A percentile compares a stretch with the other conserved stretches of the same genome.
Conservation (phyloP, 148 eudicot species). For the Rhododendron vialii region DNA sequence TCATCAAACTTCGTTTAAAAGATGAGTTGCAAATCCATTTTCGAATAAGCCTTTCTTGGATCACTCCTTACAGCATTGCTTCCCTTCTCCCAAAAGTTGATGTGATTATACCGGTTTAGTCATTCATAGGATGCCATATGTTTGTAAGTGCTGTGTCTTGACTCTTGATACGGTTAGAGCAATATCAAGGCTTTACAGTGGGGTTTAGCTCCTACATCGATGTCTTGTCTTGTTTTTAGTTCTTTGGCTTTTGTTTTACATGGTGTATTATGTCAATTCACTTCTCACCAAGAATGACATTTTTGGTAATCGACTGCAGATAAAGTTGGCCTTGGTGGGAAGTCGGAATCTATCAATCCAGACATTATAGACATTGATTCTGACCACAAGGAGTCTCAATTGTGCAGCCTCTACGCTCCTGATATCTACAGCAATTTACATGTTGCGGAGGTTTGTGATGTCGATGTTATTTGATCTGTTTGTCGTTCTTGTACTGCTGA, state of each 20-base stretch:
- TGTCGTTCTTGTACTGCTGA: background rate
- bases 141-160: background rate
- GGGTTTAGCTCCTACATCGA: background rate
- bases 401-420: constrained; percentile 68
- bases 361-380: constrained; percentile 59
- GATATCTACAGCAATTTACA: constrained; percentile 57
- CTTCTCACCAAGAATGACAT: background rate
- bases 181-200: background rate
- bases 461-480: background rate
- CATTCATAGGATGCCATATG: background rate
- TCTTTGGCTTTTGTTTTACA: background rate
- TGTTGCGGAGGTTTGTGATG: constrained; percentile 60
- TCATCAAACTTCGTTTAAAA: background rate
- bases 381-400: constrained; percentile 57
- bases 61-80: background rate
- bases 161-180: background rate
- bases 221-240: background rate
- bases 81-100: background rate
- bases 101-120: background rate
- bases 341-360: constrained; percentile 24
- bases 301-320: constrained; percentile 22
- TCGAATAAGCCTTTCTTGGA: background rate
- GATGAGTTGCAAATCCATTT: background rate
- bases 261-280: background rate
- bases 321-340: constrained; percentile 21